These are phyloP conservation scores for Xylariaceae sp. DNA, from an alignment of 2,329 filamentous ascomycete genomes.

Conservation along the genomic window DNA sequence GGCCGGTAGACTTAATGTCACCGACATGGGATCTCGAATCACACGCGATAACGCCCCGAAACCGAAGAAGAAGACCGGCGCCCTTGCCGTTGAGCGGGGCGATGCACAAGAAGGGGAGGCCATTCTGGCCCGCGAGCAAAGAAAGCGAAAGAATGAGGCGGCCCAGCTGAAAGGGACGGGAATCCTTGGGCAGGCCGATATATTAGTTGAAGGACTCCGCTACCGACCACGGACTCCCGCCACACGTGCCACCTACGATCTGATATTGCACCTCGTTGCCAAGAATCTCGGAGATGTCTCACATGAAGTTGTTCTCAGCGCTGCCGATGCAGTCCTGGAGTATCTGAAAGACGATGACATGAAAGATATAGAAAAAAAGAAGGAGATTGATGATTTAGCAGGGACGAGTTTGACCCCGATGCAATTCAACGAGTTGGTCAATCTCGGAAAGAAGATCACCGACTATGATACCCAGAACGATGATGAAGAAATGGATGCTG, in stretches of 20 bases:
- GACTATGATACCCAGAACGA: slow-evolving; percentile 97
- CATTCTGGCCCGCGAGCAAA: slow-evolving; percentile 75
- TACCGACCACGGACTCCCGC: slow-evolving; percentile 89
- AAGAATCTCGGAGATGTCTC: slow-evolving; percentile 87
- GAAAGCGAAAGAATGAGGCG: slow-evolving; percentile 76
- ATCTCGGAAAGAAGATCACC: slow-evolving; percentile 96
- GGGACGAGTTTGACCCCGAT: slow-evolving; percentile 78
- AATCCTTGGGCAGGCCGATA: slow-evolving; percentile 76
- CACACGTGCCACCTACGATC: slow-evolving; percentile 87
- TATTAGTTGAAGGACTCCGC: slow-evolving; percentile 82
- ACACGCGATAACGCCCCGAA: slow-evolving; percentile 74
- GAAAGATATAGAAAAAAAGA: slow-evolving; percentile 98
- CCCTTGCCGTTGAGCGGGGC: slow-evolving; percentile 68
- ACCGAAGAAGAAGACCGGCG: slow-evolving; percentile 66
- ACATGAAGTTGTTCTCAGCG: slow-evolving; percentile 85
- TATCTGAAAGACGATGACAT: slow-evolving; percentile 90
- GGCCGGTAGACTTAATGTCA: slow-evolving; percentile 85
- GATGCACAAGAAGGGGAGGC: slow-evolving; percentile 74
- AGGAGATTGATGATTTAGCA: slow-evolving; percentile 88
- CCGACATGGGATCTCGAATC: slow-evolving; percentile 87
- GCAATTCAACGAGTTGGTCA: slow-evolving; percentile 94
- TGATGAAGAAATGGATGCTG: slow-evolving; percentile 77
- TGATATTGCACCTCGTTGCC: slow-evolving; percentile 87
- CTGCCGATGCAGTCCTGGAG: slow-evolving; percentile 85
- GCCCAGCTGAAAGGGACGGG: slow-evolving; percentile 66